These are phyloP conservation scores for Endogone sp. DNA, from an alignment of 192 early-diverging fungal species.

Conservation along the genomic window DNA sequence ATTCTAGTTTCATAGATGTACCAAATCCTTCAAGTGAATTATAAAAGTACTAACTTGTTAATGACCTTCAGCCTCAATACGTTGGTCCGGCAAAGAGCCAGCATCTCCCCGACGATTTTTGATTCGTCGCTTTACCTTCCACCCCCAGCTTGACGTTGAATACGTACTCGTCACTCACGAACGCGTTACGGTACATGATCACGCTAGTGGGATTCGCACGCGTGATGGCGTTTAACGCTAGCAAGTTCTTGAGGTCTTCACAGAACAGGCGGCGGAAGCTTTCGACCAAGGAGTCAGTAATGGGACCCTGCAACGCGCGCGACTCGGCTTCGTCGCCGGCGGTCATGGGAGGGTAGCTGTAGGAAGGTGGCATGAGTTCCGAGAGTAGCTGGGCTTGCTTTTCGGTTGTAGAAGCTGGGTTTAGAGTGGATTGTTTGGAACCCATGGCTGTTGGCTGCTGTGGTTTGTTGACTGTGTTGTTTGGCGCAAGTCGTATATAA, in stretches of 20 bases:
- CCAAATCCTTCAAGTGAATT: too few species aligned
- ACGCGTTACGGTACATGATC: constrained; percentile 52
- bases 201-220: constrained; percentile 52
- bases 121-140: constrained; percentile 61
- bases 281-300: constrained; percentile 17
- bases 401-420: background rate
- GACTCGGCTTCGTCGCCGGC: background rate
- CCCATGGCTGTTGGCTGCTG: background rate
- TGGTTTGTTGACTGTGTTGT: too few species aligned
- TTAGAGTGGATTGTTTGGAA: background rate
- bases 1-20: too few species aligned
- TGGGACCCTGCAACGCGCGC: constrained; percentile 3
- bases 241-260: constrained; percentile 61
- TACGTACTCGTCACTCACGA: constrained; percentile 47
- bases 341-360: background rate
- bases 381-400: background rate
- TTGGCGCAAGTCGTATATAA: too few species aligned
- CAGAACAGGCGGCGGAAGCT: constrained; percentile 42
- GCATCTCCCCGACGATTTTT: constrained; percentile 72
- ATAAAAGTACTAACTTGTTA: constrained; percentile 36
- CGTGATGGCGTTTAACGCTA: constrained; percentile 64
- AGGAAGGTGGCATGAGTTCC: background rate
- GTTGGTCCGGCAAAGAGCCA: constrained; percentile 82
- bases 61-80: constrained; percentile 65
- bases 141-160: constrained; percentile 52